Conservation (phyloP, 352 stramenopile species). For the Pilasporangium apinafurcum region DNA sequence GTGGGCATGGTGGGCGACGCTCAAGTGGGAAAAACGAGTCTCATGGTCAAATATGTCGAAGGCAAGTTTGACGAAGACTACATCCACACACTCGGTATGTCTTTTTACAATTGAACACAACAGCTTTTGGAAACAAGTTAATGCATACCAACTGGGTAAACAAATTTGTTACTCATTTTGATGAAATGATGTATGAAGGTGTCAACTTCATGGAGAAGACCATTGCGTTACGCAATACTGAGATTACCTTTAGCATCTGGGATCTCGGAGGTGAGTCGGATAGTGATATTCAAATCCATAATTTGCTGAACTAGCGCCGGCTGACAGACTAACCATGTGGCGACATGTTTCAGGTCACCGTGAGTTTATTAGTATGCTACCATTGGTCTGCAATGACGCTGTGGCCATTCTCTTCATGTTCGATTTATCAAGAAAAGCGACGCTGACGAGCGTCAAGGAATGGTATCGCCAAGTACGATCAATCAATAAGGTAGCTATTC, state of each 20-base stretch:
- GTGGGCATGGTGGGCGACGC: conserved; percentile 93
- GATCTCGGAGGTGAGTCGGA: conserved; percentile 76
- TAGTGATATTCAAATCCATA: neutral
- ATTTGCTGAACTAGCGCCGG: neutral
- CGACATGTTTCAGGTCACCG: conserved; percentile 46
- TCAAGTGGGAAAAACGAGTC: conserved; percentile 93
- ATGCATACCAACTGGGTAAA: neutral
- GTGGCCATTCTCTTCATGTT: conserved; percentile 96
- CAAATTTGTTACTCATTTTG: neutral
- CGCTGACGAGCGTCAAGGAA: conserved; percentile 90
- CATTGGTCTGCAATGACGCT: conserved; percentile 92
- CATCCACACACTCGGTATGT: conserved; percentile 90
- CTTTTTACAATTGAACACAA: neutral
- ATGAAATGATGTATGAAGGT: conserved; percentile 25
- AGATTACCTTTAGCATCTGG: conserved; percentile 96
- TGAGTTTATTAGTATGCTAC: conserved; percentile 94
- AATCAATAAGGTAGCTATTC: conserved; percentile 90
- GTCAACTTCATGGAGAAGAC: conserved; percentile 97
- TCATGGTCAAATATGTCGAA: conserved; percentile 96
- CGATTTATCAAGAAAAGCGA: conserved; percentile 89
- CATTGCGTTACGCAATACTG: conserved; percentile 90
- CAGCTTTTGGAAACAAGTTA: neutral
- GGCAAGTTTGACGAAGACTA: conserved; percentile 96
- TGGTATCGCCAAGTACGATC: conserved; percentile 90
- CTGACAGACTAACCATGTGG: neutral